Conservation (phyloP, 371 early-diverging fungal genomes). For the Mortierella sp. region DNA sequence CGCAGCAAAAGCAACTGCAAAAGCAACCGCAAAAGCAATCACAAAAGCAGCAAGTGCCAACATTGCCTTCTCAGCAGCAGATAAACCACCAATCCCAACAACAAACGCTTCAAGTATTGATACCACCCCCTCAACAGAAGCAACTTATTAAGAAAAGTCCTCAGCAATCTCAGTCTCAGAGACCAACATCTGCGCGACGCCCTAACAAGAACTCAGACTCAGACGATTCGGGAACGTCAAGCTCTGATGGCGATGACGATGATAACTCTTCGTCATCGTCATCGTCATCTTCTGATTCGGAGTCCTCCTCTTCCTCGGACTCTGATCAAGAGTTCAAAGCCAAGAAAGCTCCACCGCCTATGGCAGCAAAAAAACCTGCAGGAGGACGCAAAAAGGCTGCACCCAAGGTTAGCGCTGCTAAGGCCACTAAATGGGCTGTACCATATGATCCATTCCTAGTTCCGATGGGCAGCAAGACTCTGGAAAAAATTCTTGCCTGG, state of each 20-base stretch:
- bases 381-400: constrained; percentile 1
- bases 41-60: background rate
- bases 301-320: background rate
- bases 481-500: constrained; percentile 71
- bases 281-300: background rate
- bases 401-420: background rate
- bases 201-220: background rate
- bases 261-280: background rate
- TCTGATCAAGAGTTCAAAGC: constrained; percentile 2
- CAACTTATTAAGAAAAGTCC: background rate
- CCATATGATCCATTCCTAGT: constrained; percentile 68
- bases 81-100: constrained; percentile 19
- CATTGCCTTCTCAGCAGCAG: background rate
- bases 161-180: no score
- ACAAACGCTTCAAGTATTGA: background rate
- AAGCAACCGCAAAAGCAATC: constrained; percentile 3
- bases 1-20: constrained; percentile 27
- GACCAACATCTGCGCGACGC: background rate
- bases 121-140: background rate
- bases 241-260: background rate
- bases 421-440: constrained; percentile 29
- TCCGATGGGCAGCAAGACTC: constrained; percentile 70
- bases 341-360: background rate
- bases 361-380: background rate
- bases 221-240: background rate